These are phyloP conservation scores for Trypethelium eluteriae DNA, from an alignment of 495 filamentous ascomycete genomes.

Conservation along the genomic window DNA sequence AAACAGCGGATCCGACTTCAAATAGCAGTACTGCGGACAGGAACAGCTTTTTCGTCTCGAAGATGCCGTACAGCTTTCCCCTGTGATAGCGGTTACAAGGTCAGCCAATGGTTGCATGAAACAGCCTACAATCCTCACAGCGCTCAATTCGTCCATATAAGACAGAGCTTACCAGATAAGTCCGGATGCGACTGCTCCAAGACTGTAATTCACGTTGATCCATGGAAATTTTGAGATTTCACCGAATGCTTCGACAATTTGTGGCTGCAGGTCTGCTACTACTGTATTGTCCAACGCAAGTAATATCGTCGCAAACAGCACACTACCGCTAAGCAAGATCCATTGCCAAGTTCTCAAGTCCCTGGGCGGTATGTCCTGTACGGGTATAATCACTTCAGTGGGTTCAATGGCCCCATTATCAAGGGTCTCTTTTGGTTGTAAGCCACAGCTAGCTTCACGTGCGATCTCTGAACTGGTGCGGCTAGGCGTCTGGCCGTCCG, in stretches of 20 bases:
- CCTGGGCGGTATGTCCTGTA: neutral
- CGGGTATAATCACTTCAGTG: neutral
- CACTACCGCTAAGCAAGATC: conserved; percentile 2
- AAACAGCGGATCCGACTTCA: conserved; percentile 26
- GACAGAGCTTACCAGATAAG: neutral
- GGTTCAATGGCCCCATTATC: too few species aligned
- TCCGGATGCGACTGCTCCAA: conserved; percentile 1
- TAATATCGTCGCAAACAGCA: neutral
- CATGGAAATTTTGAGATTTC: conserved; percentile 5
- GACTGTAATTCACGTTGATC: conserved; percentile 7
- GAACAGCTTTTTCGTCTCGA: conserved; percentile 27
- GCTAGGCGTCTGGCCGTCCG: neutral
- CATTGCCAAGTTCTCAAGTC: conserved; percentile 9
- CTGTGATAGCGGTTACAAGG: neutral
- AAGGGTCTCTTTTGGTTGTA: neutral
- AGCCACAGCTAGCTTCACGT: neutral
- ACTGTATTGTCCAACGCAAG: conserved; percentile 6
- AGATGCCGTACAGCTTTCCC: conserved; percentile 19
- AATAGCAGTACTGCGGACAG: conserved; percentile 24
- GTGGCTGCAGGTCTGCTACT: conserved; percentile 3
- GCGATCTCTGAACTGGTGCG: neutral
- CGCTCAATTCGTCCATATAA: too few species aligned
- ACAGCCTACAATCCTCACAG: too few species aligned
- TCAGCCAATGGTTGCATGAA: neutral
- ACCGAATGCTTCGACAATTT: conserved; percentile 6